Evolutionary conservation across 2,329 filamentous ascomycete species (phyloP).

Genomic region (Stachybotrys elegans): DNA sequence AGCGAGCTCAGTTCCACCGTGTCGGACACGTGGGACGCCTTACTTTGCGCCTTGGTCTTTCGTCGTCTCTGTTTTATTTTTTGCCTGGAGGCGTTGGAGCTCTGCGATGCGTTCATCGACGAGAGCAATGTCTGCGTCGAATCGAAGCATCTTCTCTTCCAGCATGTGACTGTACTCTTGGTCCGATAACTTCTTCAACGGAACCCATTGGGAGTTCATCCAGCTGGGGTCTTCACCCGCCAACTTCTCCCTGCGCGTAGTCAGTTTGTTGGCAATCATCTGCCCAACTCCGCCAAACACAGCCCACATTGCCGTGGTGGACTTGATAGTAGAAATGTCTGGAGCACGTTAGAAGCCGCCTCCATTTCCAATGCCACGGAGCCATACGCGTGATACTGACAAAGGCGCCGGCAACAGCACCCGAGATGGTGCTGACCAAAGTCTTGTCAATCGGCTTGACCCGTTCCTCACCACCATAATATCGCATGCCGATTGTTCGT

Average conservation of each 20-base stretch:
- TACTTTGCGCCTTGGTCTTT: background rate
- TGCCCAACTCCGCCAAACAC: constrained; percentile 35
- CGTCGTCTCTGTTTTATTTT: background rate
- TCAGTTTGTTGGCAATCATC: constrained; percentile 26
- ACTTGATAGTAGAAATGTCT: constrained; percentile 47
- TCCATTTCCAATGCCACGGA: no score
- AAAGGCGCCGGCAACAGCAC: constrained; percentile 61
- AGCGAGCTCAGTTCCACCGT: no score
- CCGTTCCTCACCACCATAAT: constrained; percentile 45
- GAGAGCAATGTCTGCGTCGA: constrained; percentile 74
- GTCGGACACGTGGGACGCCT: no score
- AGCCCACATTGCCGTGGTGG: constrained; percentile 45
- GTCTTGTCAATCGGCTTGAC: constrained; percentile 55
- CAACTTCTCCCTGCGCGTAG: constrained; percentile 16
- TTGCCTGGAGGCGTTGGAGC: constrained; percentile 15
- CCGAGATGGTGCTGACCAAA: constrained; percentile 65
- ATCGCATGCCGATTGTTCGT: constrained; percentile 39
- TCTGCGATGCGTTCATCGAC: constrained; percentile 68
- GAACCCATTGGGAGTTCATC: constrained; percentile 63
- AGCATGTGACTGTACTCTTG: constrained; percentile 69
- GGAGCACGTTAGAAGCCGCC: background rate
- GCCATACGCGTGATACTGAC: no score
- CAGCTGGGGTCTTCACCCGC: constrained; percentile 35
- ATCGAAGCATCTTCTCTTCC: constrained; percentile 61
- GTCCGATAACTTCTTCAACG: constrained; percentile 64